phyloP scores from a whole-genome alignment of 108 stramenopile genomes.

The Skeletonema marinoi region DNA sequence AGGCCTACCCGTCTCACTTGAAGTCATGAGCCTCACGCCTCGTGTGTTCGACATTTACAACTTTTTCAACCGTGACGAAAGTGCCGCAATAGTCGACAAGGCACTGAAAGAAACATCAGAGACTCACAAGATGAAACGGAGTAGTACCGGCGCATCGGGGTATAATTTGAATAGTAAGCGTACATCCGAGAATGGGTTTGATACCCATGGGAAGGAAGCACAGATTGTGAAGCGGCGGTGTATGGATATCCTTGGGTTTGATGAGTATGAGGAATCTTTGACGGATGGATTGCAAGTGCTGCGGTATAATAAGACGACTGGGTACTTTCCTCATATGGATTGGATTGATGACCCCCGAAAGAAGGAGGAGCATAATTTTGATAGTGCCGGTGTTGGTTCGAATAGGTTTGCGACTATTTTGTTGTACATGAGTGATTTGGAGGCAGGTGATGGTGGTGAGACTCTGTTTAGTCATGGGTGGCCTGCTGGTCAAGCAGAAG shows the following conservation, averaged over 20 bases:
- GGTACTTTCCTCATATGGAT: slow-evolving; percentile 93
- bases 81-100: slow-evolving; percentile 61
- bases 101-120: slow-evolving; percentile 72
- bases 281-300: slow-evolving; percentile 96
- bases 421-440: slow-evolving; percentile 93
- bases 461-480: slow-evolving; percentile 88
- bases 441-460: slow-evolving; percentile 87
- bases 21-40: slow-evolving; percentile 67
- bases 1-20: slow-evolving; percentile 61
- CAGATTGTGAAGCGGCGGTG: slow-evolving; percentile 58
- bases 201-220: slow-evolving; percentile 78
- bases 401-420: slow-evolving; percentile 97
- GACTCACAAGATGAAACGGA: slow-evolving; percentile 76
- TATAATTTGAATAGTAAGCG: slow-evolving; percentile 63
- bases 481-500: slow-evolving; percentile 51
- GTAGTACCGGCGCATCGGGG: slow-evolving; percentile 73
- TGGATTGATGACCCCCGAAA: slow-evolving; percentile 67
- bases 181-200: slow-evolving; percentile 88
- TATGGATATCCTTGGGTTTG: slow-evolving; percentile 73
- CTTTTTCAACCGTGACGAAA: slow-evolving; percentile 76
- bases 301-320: slow-evolving; percentile 91
- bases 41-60: slow-evolving; percentile 88
- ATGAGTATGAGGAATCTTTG: slow-evolving; percentile 76
- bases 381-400: slow-evolving; percentile 72
- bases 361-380: slow-evolving; percentile 66